Percentiles rank a stretch among this genome's conserved stretches.
These are phyloP conservation scores for Solanum chacoense DNA, from an alignment of 305 asterid genomes.

Conservation along the genomic window DNA sequence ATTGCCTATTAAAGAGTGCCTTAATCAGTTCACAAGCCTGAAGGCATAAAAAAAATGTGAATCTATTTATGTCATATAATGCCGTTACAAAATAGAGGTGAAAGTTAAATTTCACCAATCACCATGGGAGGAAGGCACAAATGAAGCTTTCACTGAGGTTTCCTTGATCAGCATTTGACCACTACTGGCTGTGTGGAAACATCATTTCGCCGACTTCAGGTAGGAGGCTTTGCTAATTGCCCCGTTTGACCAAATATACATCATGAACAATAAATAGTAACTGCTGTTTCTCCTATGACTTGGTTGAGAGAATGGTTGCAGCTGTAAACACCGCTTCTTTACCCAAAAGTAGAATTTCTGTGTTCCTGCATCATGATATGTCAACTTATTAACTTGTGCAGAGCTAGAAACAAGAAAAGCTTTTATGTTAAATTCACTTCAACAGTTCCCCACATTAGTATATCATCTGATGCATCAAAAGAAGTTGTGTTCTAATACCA, in stretches of 20 bases:
- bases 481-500: not conserved
- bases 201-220: not conserved
- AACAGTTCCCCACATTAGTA: not conserved
- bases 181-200: not conserved
- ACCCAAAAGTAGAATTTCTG: constrained; percentile 23
- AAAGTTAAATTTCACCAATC: not conserved
- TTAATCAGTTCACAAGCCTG: not conserved
- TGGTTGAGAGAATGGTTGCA: constrained; percentile 45
- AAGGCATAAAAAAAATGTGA: not conserved
- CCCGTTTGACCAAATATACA: not conserved
- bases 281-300: constrained; percentile 9
- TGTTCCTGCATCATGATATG: constrained; percentile 32
- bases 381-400: not conserved
- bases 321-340: constrained; percentile 70
- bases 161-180: not conserved
- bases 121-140: not conserved
- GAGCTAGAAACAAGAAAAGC: not conserved
- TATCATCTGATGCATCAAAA: not conserved
- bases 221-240: not conserved
- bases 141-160: not conserved
- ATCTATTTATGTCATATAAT: not conserved
- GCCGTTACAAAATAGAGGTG: not conserved
- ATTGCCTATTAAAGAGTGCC: not conserved
- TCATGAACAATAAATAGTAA: not conserved
- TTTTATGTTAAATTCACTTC: constrained; percentile 1